Percentiles rank a stretch among this genome's conserved stretches.
Evolutionary conservation across 1,139 yeast genomes (phyloP).

Genomic region (Sugiyamaella neomexicana): DNA sequence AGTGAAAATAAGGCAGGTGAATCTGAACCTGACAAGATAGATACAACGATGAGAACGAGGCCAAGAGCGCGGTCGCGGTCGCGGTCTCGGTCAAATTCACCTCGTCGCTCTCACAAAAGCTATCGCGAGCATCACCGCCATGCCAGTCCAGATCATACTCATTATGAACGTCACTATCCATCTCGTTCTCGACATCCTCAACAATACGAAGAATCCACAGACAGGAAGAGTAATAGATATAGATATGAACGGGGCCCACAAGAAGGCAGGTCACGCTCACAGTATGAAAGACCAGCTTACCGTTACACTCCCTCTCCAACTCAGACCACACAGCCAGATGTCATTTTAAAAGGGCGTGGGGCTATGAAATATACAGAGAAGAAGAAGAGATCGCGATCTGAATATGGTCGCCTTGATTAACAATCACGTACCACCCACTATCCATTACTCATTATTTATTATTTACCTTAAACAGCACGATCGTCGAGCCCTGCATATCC

Average conservation of each 20-base stretch:
- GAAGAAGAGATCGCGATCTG: neutral
- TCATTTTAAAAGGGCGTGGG: constrained; percentile 37
- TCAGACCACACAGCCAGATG: constrained; percentile 13
- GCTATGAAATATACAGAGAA: constrained; percentile 34
- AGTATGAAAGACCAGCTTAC: neutral
- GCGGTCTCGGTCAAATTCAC: neutral
- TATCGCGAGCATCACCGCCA: neutral
- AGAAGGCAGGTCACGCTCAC: neutral
- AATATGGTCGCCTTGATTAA: constrained; percentile 6
- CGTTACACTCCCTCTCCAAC: neutral
- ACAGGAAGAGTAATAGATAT: neutral
- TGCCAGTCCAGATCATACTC: neutral
- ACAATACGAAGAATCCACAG: neutral
- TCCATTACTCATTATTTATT: neutral
- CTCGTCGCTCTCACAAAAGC: neutral
- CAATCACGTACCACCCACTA: neutral
- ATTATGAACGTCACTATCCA: neutral
- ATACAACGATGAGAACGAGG: neutral
- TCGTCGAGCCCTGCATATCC: too few relatives aligned
- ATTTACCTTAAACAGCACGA: too few relatives aligned
- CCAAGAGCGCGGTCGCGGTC: constrained; percentile 5
- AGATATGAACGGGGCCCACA: neutral
- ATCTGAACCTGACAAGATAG: neutral
- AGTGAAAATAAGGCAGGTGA: neutral
- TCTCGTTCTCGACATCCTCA: neutral